phyloP scores from a whole-genome alignment of 805 yeast genomes.

The Candida montana region DNA sequence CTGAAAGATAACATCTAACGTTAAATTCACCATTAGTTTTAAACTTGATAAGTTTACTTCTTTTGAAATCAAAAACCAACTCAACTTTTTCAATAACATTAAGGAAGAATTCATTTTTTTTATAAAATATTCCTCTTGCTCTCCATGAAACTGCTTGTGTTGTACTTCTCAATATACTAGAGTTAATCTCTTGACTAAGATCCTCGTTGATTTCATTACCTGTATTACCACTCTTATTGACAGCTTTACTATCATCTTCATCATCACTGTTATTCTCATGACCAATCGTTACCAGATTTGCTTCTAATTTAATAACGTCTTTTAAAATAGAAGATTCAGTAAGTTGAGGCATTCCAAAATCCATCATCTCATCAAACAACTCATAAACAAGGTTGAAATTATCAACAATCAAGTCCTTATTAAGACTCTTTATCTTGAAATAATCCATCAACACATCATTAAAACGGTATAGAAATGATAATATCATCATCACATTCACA shows the following conservation, averaged over 20 bases:
- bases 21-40: conserved; percentile 68
- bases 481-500: conserved; percentile 49
- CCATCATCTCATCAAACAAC: conserved; percentile 77
- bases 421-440: conserved; percentile 35
- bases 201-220: conserved; percentile 13
- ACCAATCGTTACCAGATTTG: conserved; percentile 29
- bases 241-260: neutral
- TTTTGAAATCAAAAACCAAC: conserved; percentile 53
- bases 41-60: conserved; percentile 55
- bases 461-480: conserved; percentile 49
- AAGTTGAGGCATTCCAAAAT: conserved; percentile 79
- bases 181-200: conserved; percentile 37
- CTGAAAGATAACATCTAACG: conserved; percentile 74
- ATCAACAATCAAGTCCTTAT: conserved; percentile 60
- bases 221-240: neutral
- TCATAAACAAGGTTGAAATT: conserved; percentile 74
- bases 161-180: conserved; percentile 70
- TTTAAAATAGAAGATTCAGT: conserved; percentile 74
- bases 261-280: conserved; percentile 4
- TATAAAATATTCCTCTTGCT: conserved; percentile 82
- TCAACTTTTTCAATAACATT: conserved; percentile 77
- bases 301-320: conserved; percentile 67
- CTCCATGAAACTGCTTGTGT: conserved; percentile 86
- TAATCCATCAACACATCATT: conserved; percentile 41
- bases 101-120: conserved; percentile 84